Conservation (phyloP, 768 basidiomycete genomes). For the Lactarius evosmus region DNA sequence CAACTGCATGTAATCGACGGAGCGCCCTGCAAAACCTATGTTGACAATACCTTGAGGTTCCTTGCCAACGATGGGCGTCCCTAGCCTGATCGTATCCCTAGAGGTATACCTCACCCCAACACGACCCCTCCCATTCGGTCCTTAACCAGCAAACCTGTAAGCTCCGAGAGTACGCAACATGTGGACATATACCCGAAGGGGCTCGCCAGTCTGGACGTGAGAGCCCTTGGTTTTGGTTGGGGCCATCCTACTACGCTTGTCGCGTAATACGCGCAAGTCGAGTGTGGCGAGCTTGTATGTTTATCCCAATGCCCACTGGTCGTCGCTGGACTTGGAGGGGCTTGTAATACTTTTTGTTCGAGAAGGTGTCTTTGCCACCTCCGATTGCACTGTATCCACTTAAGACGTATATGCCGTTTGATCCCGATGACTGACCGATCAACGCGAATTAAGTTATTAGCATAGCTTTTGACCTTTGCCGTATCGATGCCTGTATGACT, state of each 20-base stretch:
- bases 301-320: too few relatives aligned
- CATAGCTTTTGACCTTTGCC: background rate
- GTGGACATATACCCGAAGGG: background rate
- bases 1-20: background rate
- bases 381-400: too few relatives aligned
- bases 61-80: constrained; percentile 13
- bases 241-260: background rate
- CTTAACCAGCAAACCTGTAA: background rate
- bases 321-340: too few relatives aligned
- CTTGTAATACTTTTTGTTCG: too few relatives aligned
- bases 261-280: background rate
- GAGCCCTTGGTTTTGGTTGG: background rate
- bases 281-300: background rate
- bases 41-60: background rate
- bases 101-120: background rate
- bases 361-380: too few relatives aligned
- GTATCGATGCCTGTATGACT: background rate
- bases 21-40: background rate
- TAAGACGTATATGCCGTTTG: background rate
- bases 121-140: background rate
- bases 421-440: background rate
- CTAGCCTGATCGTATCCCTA: constrained; percentile 5
- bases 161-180: background rate
- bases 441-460: too few relatives aligned
- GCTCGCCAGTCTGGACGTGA: background rate